Base-by-base conservation (phyloP, 306 rosid species). In the Medicago truncatula region DNA sequence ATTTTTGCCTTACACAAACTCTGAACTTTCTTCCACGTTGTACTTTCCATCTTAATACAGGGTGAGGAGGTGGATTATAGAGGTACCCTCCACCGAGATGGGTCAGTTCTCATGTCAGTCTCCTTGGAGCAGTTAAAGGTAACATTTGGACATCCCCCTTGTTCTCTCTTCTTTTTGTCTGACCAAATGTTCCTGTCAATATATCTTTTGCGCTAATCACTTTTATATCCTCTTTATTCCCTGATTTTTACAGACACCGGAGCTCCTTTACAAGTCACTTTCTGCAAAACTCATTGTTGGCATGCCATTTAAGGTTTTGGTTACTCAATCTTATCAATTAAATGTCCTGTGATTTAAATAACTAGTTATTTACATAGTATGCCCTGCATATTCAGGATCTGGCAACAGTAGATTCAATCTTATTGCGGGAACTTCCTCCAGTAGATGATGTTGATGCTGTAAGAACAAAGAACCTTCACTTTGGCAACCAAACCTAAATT, bases 21-120 rank as follows among this genome's bases (percentile, higher is more conserved):
- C 4, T 28, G 31, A 28, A 28, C 4, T 28, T 28, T 28, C 31
- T 28, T 28, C 31, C 31, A 28, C 31, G 31, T 28, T 28, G 31
- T 28, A 28, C 57, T 53, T 7, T 79, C 77, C 46, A 21, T 75
- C 66, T 75, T 66, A 11, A 54, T 64, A 41, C 89, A 95, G 99
- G 97, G 97, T 16, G 99, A 95, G 70, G 97, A 95, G 79, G 97
- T 92, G 53, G 99, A 95, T 85, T 95, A 83, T 81, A 92, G 99
- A 90, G 97, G 97, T 18, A 88, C 67, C 36, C 87, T 95, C 59
- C 99, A 95, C 78, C 95, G 99, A 59, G 99, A 95, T 20, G 99
- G 99, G 62, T 95, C 99, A 64, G 99, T 95, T 83, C 97, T 95
- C 79, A 87, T 92, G 97, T 80, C 99, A 63, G 93, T 92, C 71